Percentiles rank a stretch among this genome's conserved stretches.
Evolutionary conservation across 2,329 filamentous ascomycete genomes (phyloP).

Genomic region (Balansia obtecta): DNA sequence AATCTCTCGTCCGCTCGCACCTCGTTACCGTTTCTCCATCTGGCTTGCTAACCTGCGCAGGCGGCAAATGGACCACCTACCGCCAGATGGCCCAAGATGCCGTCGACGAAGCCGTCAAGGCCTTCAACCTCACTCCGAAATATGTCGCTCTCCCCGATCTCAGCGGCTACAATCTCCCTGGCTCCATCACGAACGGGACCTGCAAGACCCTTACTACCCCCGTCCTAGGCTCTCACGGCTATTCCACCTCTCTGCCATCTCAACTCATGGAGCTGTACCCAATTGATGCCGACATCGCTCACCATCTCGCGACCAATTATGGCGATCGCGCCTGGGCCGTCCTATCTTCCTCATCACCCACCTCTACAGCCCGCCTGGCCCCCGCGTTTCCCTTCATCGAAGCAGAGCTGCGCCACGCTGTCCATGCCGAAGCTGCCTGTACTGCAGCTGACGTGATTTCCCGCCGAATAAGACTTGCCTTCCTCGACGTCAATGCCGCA

Average conservation of each 20-base stretch:
- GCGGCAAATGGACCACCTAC: conserved; percentile 83
- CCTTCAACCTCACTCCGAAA: conserved; percentile 46
- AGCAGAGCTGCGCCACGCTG: conserved; percentile 59
- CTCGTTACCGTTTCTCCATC: conserved; percentile 63
- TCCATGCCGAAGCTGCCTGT: conserved; percentile 61
- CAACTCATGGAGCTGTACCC: conserved; percentile 25
- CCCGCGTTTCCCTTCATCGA: conserved; percentile 60
- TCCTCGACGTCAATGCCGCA: conserved; percentile 60
- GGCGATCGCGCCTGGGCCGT: conserved; percentile 58
- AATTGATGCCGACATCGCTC: conserved; percentile 27
- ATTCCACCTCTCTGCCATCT: conserved; percentile 20
- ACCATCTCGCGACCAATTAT: conserved; percentile 29
- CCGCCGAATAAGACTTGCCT: conserved; percentile 59
- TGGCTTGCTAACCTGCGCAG: conserved; percentile 67
- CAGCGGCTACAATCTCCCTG: conserved; percentile 44
- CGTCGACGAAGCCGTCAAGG: conserved; percentile 63
- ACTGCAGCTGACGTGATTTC: conserved; percentile 61
- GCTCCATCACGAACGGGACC: conserved; percentile 46
- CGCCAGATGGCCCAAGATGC: conserved; percentile 81
- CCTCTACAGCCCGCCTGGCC: conserved; percentile 45
- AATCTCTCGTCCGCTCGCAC: conserved; percentile 74
- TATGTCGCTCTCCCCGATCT: conserved; percentile 47
- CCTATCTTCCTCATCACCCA: conserved; percentile 28
- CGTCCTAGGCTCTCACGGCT: conserved; percentile 68
- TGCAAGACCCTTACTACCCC: conserved; percentile 66